Evolutionary conservation across 2,329 filamentous ascomycete species (phyloP).

Genomic region (Pseudogymnoascus pannorum): DNA sequence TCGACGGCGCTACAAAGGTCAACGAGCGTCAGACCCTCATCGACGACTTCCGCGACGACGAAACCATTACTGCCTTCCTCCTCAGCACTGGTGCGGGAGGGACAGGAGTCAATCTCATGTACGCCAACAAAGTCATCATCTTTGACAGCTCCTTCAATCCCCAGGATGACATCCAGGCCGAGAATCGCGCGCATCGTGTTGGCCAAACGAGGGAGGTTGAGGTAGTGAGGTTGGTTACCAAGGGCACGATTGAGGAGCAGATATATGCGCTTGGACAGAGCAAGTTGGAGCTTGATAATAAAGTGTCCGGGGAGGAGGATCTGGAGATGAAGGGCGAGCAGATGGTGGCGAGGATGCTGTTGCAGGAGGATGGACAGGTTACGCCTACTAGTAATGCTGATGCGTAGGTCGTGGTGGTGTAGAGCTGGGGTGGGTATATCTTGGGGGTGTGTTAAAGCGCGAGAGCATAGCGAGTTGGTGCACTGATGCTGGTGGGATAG

Average conservation of each 20-base stretch:
- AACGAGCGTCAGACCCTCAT: slow-evolving; percentile 79
- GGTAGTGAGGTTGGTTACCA: slow-evolving; percentile 75
- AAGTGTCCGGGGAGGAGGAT: slow-evolving; percentile 52
- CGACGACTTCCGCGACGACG: slow-evolving; percentile 73
- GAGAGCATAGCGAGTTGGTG: background rate
- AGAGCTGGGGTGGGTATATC: background rate
- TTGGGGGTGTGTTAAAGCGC: background rate
- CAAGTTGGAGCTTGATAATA: slow-evolving; percentile 81
- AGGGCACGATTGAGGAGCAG: slow-evolving; percentile 82
- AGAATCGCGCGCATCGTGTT: slow-evolving; percentile 92
- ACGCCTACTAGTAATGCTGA: background rate
- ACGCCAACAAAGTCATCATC: slow-evolving; percentile 95
- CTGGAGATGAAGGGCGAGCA: slow-evolving; percentile 42
- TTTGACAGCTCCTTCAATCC: slow-evolving; percentile 98
- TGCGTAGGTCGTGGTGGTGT: background rate
- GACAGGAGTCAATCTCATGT: slow-evolving; percentile 93
- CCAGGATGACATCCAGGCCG: slow-evolving; percentile 95
- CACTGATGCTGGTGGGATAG: background rate
- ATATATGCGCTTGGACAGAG: slow-evolving; percentile 87
- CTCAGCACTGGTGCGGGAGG: slow-evolving; percentile 90
- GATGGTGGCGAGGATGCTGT: slow-evolving; percentile 41
- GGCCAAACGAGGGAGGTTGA: slow-evolving; percentile 89
- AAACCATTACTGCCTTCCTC: slow-evolving; percentile 79
- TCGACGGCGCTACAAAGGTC: slow-evolving; percentile 80
- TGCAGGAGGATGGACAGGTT: background rate